Percentiles rank a stretch among this genome's conserved stretches.
These are phyloP conservation scores for Ascomycota sp. DNA, from an alignment of 2,329 filamentous ascomycete species.

Conservation along the genomic window DNA sequence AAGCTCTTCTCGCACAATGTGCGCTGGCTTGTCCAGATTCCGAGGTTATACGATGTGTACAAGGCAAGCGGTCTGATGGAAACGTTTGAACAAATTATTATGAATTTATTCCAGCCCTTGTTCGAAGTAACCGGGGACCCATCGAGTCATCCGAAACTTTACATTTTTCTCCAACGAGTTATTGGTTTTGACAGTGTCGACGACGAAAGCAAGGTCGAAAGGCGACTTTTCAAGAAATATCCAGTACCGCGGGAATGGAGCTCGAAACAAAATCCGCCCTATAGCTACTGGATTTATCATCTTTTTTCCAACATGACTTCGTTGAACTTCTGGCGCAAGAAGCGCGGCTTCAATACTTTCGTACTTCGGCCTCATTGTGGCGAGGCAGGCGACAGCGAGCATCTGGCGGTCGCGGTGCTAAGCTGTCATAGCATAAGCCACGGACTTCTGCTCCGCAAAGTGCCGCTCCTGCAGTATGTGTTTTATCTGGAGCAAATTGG, in stretches of 20 bases:
- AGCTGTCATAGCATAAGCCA: slow-evolving; percentile 96
- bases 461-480: slow-evolving; percentile 83
- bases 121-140: slow-evolving; percentile 89
- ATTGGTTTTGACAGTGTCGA: slow-evolving; percentile 96
- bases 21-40: slow-evolving; percentile 88
- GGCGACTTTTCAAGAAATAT: slow-evolving; percentile 86
- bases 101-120: slow-evolving; percentile 77
- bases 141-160: slow-evolving; percentile 68
- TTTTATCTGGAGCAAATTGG: slow-evolving; percentile 97
- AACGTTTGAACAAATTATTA: slow-evolving; percentile 72
- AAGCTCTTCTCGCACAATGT: slow-evolving; percentile 96
- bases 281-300: slow-evolving; percentile 98
- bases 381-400: slow-evolving; percentile 89
- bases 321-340: slow-evolving; percentile 75
- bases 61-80: slow-evolving; percentile 72
- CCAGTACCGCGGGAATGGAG: slow-evolving; percentile 75
- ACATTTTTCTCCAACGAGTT: slow-evolving; percentile 82
- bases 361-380: slow-evolving; percentile 82
- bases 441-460: slow-evolving; percentile 75
- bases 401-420: slow-evolving; percentile 72
- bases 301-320: slow-evolving; percentile 85
- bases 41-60: slow-evolving; percentile 86
- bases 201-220: slow-evolving; percentile 90
- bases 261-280: slow-evolving; percentile 86
- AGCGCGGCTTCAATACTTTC: slow-evolving; percentile 88